These are phyloP conservation scores for Trichosporon faecale DNA, from an alignment of 1,284 basidiomycete genomes.

Conservation along the genomic window DNA sequence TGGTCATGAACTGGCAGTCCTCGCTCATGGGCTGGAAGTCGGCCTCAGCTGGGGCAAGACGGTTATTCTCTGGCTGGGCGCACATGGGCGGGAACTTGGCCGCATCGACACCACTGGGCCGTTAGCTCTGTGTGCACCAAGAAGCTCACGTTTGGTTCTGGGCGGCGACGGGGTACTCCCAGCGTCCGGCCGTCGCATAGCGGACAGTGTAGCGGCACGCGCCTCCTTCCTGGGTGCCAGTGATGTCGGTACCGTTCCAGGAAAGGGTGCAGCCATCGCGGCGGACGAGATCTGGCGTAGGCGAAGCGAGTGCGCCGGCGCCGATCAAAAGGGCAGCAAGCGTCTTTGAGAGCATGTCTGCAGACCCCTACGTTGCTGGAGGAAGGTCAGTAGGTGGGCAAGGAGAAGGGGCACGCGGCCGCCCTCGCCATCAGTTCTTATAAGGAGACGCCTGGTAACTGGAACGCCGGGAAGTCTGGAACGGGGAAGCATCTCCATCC, in stretches of 20 bases:
- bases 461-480: not conserved
- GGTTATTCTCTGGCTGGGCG: slow-evolving; percentile 56
- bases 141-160: slow-evolving; percentile 26
- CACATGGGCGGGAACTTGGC: slow-evolving; percentile 65
- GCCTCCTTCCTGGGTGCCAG: slow-evolving; percentile 12
- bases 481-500: not conserved
- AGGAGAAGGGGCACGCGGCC: not conserved
- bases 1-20: slow-evolving; percentile 71
- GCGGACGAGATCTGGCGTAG: not conserved
- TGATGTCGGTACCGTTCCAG: slow-evolving; percentile 22
- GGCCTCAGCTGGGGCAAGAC: not conserved
- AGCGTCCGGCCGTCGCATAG: slow-evolving; percentile 38
- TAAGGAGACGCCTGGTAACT: not conserved
- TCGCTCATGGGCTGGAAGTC: slow-evolving; percentile 52
- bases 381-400: not conserved
- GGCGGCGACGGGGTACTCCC: slow-evolving; percentile 27
- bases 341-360: not conserved
- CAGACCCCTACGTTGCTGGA: not conserved
- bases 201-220: slow-evolving; percentile 40
- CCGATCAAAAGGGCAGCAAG: not conserved
- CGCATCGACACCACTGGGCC: slow-evolving; percentile 49
- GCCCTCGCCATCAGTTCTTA: not conserved
- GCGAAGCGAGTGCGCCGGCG: not conserved
- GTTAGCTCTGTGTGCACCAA: not conserved
- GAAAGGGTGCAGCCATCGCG: slow-evolving; percentile 9